phyloP scores from a whole-genome alignment of 2,329 filamentous ascomycete genomes.

The Colletotrichum sp. region DNA sequence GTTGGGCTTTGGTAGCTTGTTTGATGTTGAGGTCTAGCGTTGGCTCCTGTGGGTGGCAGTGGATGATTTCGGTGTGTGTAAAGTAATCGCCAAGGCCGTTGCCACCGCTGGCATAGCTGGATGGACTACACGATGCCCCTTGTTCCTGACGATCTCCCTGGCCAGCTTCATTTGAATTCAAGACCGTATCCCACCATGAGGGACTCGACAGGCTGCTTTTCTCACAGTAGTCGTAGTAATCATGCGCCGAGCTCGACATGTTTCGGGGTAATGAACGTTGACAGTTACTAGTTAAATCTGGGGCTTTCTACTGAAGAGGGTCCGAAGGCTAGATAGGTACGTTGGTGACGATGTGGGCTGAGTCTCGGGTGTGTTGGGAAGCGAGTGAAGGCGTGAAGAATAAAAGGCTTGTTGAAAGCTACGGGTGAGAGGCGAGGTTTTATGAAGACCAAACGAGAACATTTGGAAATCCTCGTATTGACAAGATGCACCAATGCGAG shows the following conservation, averaged over 20 bases:
- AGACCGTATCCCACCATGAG: background rate
- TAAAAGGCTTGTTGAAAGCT: background rate
- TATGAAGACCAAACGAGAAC: background rate
- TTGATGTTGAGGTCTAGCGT: background rate
- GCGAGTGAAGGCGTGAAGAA: background rate
- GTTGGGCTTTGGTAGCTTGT: background rate
- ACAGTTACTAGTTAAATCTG: background rate
- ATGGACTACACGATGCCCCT: background rate
- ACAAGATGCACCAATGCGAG: background rate
- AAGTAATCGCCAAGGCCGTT: background rate
- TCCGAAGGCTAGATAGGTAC: background rate
- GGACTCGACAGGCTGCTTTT: background rate
- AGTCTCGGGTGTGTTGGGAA: background rate
- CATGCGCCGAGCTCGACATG: background rate
- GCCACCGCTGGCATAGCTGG: background rate
- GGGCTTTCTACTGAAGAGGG: background rate
- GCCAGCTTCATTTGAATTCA: background rate
- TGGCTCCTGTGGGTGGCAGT: background rate
- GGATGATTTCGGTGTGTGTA: background rate
- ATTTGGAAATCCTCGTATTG: background rate
- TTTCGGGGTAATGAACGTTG: background rate
- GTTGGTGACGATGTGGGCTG: background rate
- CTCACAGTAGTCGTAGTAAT: background rate
- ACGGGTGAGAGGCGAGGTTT: background rate
- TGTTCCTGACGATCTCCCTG: background rate